These are phyloP conservation scores for Microdochium bolleyi DNA, from an alignment of 2,329 filamentous ascomycete genomes.

Conservation along the genomic window DNA sequence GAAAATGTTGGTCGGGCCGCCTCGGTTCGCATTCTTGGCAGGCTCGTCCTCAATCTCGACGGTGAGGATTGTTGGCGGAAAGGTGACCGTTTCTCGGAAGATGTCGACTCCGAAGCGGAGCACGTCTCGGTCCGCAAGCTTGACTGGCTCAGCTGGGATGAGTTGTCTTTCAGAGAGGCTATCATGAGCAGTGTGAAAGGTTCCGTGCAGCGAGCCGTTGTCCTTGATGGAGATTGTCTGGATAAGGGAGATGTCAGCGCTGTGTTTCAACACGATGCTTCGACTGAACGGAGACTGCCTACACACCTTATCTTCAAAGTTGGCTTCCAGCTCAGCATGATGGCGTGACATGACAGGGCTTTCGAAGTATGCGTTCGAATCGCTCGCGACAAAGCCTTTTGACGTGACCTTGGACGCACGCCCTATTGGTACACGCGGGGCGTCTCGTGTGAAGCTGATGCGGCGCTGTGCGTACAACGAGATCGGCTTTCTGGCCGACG, in stretches of 20 bases:
- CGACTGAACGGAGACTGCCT: not conserved
- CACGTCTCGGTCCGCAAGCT: slow-evolving; percentile 24
- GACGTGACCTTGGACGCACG: slow-evolving; percentile 34
- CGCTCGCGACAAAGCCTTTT: slow-evolving; percentile 30
- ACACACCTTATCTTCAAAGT: slow-evolving; percentile 35
- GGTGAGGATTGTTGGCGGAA: slow-evolving; percentile 28
- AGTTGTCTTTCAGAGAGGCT: slow-evolving; percentile 13
- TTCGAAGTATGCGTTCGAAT: slow-evolving; percentile 59
- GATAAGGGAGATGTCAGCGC: slow-evolving; percentile 13
- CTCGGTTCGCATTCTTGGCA: slow-evolving; percentile 3
- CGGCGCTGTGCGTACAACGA: slow-evolving; percentile 12
- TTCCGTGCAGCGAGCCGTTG: slow-evolving; percentile 43
- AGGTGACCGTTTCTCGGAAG: slow-evolving; percentile 23
- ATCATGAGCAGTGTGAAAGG: slow-evolving; percentile 23
- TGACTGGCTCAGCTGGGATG: slow-evolving; percentile 2
- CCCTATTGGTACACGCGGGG: slow-evolving; percentile 24
- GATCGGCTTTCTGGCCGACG: slow-evolving; percentile 4
- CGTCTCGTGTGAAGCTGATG: slow-evolving; percentile 17
- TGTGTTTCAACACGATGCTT: not conserved
- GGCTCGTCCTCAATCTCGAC: slow-evolving; percentile 20
- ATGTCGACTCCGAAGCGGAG: slow-evolving; percentile 32
- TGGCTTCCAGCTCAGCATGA: slow-evolving; percentile 49
- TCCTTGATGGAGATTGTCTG: slow-evolving; percentile 39
- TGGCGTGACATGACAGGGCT: slow-evolving; percentile 64
- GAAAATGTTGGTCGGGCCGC: slow-evolving; percentile 21